Percentiles rank a stretch among this genome's conserved stretches.
Evolutionary conservation across 352 stramenopile species (phyloP).

Genomic region (Aphanomyces astaci): DNA sequence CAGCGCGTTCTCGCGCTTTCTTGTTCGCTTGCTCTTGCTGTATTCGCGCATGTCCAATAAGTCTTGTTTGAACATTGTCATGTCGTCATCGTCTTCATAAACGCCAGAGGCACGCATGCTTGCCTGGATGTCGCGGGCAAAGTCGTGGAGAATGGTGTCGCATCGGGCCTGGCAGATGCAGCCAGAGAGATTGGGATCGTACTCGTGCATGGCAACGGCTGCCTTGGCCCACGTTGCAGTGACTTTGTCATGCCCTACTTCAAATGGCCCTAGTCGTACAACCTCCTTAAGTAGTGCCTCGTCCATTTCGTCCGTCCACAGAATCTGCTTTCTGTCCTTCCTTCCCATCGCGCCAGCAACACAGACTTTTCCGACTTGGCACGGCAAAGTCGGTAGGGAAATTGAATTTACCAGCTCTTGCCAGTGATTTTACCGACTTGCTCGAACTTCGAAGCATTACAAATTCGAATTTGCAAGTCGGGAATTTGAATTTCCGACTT

Average conservation of each 20-base stretch:
- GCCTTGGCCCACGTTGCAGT: background rate
- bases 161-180: background rate
- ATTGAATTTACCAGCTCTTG: background rate
- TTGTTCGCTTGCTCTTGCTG: no score
- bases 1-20: no score
- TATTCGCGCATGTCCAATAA: no score
- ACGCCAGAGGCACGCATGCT: background rate
- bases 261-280: background rate
- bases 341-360: background rate
- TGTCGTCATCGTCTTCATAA: background rate
- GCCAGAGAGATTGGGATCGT: background rate
- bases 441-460: slow-evolving; percentile 2
- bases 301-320: slow-evolving; percentile 2
- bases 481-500: slow-evolving; percentile 9
- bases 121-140: background rate
- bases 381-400: background rate
- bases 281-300: background rate
- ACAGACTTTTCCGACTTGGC: slow-evolving; percentile 6
- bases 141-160: background rate
- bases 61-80: background rate
- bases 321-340: slow-evolving; percentile 2
- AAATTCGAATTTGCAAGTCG: slow-evolving; percentile 1
- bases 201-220: background rate
- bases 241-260: background rate
- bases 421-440: background rate